These are phyloP conservation scores for Amniculicola lignicola DNA, from an alignment of 495 filamentous ascomycete genomes.

Conservation along the genomic window DNA sequence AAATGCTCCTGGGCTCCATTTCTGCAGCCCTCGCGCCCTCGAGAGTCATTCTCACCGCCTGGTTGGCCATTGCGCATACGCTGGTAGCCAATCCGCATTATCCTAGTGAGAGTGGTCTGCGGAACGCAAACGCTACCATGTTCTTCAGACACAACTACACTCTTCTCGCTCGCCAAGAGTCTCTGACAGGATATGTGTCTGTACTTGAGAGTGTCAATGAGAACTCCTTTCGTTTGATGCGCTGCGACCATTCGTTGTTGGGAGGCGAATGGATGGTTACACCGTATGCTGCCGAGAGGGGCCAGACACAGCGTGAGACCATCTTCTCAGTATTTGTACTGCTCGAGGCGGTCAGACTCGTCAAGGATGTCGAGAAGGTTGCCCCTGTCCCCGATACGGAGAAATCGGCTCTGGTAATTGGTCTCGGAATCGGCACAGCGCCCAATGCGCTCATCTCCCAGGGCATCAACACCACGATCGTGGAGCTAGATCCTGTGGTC, in stretches of 20 bases:
- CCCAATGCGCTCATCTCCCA: constrained; percentile 82
- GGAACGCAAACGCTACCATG: constrained; percentile 62
- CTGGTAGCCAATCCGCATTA: constrained; percentile 70
- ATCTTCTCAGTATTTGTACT: constrained; percentile 92
- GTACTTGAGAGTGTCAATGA: constrained; percentile 67
- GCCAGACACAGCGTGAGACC: constrained; percentile 62
- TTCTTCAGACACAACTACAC: constrained; percentile 50
- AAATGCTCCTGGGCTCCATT: constrained; percentile 59
- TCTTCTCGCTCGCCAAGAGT: constrained; percentile 76
- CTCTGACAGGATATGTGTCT: constrained; percentile 85
- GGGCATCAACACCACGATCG: constrained; percentile 84
- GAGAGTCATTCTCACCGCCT: constrained; percentile 57
- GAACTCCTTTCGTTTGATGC: constrained; percentile 73
- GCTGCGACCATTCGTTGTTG: constrained; percentile 90
- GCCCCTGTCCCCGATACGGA: constrained; percentile 52
- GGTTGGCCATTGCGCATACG: constrained; percentile 70
- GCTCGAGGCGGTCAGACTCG: constrained; percentile 83
- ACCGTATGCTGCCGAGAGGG: constrained; percentile 34
- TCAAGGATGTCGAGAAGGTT: constrained; percentile 47
- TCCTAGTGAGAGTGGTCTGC: constrained; percentile 50
- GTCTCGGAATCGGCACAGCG: constrained; percentile 87
- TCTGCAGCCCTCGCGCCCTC: constrained; percentile 68
- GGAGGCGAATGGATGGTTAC: constrained; percentile 87
- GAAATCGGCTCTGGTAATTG: constrained; percentile 81
- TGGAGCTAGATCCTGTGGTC: constrained; percentile 91